Evolutionary conservation across 345 rosid species (phyloP), one percentile per base, ranked within the genome.

Genomic region (Salix arbutifolia): DNA sequence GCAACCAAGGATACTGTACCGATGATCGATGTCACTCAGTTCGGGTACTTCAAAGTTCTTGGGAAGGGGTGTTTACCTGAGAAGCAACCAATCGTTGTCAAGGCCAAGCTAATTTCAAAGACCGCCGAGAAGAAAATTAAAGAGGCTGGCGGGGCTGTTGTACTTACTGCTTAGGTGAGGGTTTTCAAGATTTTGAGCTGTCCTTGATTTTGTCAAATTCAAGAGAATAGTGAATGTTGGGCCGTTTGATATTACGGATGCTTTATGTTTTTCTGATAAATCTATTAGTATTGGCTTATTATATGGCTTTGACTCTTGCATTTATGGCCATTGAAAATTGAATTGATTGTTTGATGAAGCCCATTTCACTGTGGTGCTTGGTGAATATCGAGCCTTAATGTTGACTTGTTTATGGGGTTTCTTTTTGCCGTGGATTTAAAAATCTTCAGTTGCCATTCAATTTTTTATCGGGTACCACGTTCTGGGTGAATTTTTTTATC

Each of bases 51-150:
- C 38, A 81, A 81, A 74, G 81, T 81, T 21, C 64, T 81, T 11
- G 84, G 84, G 4, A 81, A 81, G 35, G 84, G 81, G 4, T 60
- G 66, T 31, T 67, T 81, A 61, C 80, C 79, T 3, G 77, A 77
- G 77, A 73, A 64, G 46, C 80, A 81, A 30, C 84, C 84, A 2
- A 19, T 81, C 19, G 78, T 77, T 16, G 78, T 81, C 25, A 81
- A 81, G 61, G 83, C 83, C 2, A 80, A 80, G 66, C 79, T 80
- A 25, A 26, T 80, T 40, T 80, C 78, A 4, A 80, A 80, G 76
- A 80, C 30, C 65, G 79, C 79, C 1, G 83, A 80, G 71, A 80
- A 80, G 83, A 80, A 81, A 70, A 81, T 81, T 46, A 81, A 81
- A 71, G 84, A 77, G 72, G 72, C 70, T 21, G 84, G 80, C 31